These are phyloP conservation scores for Cyberlindnera euphorbiae DNA, from an alignment of 805 yeast species.

Conservation along the genomic window DNA sequence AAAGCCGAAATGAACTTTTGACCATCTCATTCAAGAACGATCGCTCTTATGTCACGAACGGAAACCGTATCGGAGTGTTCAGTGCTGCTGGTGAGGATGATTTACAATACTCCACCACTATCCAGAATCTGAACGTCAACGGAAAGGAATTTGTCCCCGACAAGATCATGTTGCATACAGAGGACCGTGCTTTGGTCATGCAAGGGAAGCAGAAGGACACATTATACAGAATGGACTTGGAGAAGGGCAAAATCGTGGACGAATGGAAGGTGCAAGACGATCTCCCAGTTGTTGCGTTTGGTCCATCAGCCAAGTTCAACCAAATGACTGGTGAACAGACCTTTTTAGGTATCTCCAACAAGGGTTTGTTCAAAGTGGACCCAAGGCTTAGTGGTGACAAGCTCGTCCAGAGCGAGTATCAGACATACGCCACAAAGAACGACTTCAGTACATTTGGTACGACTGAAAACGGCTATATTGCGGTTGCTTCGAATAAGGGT, in stretches of 20 bases:
- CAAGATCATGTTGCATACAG: slow-evolving; percentile 71
- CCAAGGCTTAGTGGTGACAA: slow-evolving; percentile 64
- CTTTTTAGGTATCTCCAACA: slow-evolving; percentile 61
- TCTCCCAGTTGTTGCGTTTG: slow-evolving; percentile 49
- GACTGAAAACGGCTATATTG: slow-evolving; percentile 68
- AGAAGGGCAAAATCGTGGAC: slow-evolving; percentile 77
- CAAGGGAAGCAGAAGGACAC: slow-evolving; percentile 48
- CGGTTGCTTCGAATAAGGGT: slow-evolving; percentile 72
- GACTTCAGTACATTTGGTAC: slow-evolving; percentile 40
- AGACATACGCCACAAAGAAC: slow-evolving; percentile 43
- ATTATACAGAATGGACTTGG: slow-evolving; percentile 73
- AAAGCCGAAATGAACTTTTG: slow-evolving; percentile 55
- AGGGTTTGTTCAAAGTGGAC: slow-evolving; percentile 70
- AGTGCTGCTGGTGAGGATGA: slow-evolving; percentile 47
- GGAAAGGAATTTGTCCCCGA: slow-evolving; percentile 53
- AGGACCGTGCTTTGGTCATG: slow-evolving; percentile 64
- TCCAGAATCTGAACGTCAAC: slow-evolving; percentile 49
- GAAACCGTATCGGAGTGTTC: slow-evolving; percentile 76
- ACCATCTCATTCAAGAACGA: slow-evolving; percentile 68
- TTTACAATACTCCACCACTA: slow-evolving; percentile 62
- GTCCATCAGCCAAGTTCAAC: slow-evolving; percentile 69
- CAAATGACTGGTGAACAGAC: slow-evolving; percentile 73
- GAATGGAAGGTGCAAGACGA: slow-evolving; percentile 64
- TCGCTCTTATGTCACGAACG: slow-evolving; percentile 76
- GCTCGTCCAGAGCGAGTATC: slow-evolving; percentile 51